phyloP scores from a whole-genome alignment of 805 yeast species.

The Torulaspora franciscae region DNA sequence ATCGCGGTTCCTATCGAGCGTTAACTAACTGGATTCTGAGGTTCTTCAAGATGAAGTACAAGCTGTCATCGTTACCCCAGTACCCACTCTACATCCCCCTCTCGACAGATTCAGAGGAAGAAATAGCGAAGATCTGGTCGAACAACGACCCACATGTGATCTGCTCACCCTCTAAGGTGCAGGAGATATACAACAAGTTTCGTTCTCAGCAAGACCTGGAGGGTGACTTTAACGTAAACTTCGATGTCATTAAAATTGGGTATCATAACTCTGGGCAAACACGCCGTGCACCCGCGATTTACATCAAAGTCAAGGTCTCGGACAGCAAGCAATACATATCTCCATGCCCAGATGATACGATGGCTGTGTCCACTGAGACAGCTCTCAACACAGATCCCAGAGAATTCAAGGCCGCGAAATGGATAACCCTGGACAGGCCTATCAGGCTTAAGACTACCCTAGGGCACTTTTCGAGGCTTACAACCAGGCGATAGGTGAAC shows the following conservation, averaged over 20 bases:
- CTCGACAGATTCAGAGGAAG: constrained; percentile 11
- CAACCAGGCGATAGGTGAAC: neutral
- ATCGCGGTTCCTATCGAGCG: constrained; percentile 13
- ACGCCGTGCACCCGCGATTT: neutral
- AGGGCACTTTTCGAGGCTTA: constrained; percentile 14
- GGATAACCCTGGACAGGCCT: constrained; percentile 10
- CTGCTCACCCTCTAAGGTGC: neutral
- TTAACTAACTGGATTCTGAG: constrained; percentile 11
- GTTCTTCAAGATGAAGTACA: constrained; percentile 9
- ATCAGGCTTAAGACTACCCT: constrained; percentile 11
- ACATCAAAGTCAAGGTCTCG: constrained; percentile 11
- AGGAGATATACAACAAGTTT: constrained; percentile 8
- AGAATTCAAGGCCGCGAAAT: constrained; percentile 1
- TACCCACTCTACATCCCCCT: constrained; percentile 23
- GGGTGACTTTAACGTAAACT: constrained; percentile 6
- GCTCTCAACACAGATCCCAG: too few relatives aligned
- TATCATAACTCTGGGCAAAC: neutral
- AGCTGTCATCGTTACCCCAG: constrained; percentile 12
- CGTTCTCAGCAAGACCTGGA: constrained; percentile 3
- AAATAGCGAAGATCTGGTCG: constrained; percentile 16
- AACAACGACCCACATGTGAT: constrained; percentile 7
- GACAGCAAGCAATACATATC: constrained; percentile 9
- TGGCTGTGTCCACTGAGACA: neutral
- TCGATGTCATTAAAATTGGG: constrained; percentile 10
- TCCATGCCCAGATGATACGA: neutral